phyloP scores from a whole-genome alignment of 306 rosid species.

The Inga leiocalycina region DNA sequence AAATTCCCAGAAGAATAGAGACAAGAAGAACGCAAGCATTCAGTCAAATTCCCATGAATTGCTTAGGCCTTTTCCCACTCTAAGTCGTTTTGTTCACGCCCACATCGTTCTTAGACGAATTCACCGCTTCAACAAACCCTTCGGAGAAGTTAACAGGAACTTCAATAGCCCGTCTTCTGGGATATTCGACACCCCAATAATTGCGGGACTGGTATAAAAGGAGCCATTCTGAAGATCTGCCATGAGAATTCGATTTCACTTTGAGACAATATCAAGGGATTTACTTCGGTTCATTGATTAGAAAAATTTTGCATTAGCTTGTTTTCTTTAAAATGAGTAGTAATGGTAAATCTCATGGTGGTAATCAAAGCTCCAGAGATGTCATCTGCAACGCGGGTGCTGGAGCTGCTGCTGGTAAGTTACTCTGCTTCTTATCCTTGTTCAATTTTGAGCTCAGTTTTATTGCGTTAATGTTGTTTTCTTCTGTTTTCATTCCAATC shows the following conservation, averaged over 20 bases:
- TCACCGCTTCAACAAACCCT: slow-evolving; percentile 34
- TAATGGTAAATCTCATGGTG: slow-evolving; percentile 45
- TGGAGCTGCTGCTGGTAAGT: slow-evolving; percentile 90
- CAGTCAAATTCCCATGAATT: slow-evolving; percentile 17
- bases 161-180: neutral
- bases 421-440: slow-evolving; percentile 12
- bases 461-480: slow-evolving; percentile 40
- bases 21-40: slow-evolving; percentile 1
- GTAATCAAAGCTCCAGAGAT: slow-evolving; percentile 43
- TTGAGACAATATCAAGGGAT: neutral
- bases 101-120: slow-evolving; percentile 24
- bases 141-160: slow-evolving; percentile 28
- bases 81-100: slow-evolving; percentile 10
- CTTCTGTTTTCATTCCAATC: neutral
- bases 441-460: slow-evolving; percentile 17
- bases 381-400: slow-evolving; percentile 70
- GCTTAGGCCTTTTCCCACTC: neutral
- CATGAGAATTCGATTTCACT: slow-evolving; percentile 28
- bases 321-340: slow-evolving; percentile 53
- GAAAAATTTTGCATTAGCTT: slow-evolving; percentile 18
- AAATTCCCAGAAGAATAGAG: slow-evolving; percentile 11
- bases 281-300: slow-evolving; percentile 10
- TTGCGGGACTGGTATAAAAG: slow-evolving; percentile 27
- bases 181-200: neutral
- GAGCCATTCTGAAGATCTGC: slow-evolving; percentile 28